Evolutionary conservation across 495 filamentous ascomycete genomes (phyloP).

Genomic region (Annulohypoxylon moriforme): DNA sequence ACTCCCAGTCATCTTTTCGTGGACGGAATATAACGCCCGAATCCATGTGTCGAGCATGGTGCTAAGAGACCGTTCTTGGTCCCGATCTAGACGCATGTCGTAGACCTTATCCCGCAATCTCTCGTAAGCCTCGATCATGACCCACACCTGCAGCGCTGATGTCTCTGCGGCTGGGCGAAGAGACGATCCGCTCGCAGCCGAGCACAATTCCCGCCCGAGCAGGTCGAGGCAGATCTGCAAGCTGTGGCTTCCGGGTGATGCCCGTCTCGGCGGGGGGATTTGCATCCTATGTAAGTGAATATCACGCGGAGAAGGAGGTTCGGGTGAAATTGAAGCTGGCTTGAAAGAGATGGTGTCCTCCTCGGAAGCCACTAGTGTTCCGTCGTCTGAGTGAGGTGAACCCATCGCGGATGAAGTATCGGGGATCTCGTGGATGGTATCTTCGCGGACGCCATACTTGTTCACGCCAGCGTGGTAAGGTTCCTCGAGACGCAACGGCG

Average conservation of each 20-base stretch:
- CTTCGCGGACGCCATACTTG: constrained; percentile 22
- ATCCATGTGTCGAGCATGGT: constrained; percentile 60
- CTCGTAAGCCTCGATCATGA: constrained; percentile 65
- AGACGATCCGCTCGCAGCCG: constrained; percentile 43
- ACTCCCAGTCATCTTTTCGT: constrained; percentile 49
- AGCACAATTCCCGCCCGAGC: constrained; percentile 56
- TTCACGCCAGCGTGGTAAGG: constrained; percentile 1
- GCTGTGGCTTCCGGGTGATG: constrained; percentile 46
- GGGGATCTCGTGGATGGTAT: constrained; percentile 25
- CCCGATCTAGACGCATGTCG: constrained; percentile 33
- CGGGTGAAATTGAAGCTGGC: constrained; percentile 51
- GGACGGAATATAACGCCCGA: constrained; percentile 54
- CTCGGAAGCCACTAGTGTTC: constrained; percentile 58
- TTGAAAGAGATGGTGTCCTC: constrained; percentile 56
- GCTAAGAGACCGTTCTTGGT: constrained; percentile 42
- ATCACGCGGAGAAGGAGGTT: constrained; percentile 31
- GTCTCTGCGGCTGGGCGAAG: constrained; percentile 50
- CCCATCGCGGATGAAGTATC: constrained; percentile 21
- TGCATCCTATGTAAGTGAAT: constrained; percentile 6
- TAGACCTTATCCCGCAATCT: constrained; percentile 53
- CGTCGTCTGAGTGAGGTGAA: constrained; percentile 56
- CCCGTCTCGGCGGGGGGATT: constrained; percentile 27
- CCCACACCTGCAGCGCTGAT: constrained; percentile 67
- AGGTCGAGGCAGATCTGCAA: constrained; percentile 58
- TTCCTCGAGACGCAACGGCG: constrained; percentile 31